These are phyloP conservation scores for Chaetoceros muelleri DNA, from an alignment of 108 stramenopile species.

Conservation along the genomic window DNA sequence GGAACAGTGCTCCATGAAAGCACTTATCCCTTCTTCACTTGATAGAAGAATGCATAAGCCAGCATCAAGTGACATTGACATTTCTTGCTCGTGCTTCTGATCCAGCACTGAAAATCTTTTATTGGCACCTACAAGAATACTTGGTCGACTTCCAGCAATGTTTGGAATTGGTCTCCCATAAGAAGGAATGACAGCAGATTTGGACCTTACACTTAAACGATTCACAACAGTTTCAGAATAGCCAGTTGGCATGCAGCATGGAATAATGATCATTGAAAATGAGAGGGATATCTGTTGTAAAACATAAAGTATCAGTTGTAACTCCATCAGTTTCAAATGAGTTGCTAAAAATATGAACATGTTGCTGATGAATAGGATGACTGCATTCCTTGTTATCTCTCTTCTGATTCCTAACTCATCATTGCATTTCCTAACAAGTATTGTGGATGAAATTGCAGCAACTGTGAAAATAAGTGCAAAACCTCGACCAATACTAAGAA, in stretches of 20 bases:
- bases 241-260: constrained; percentile 1
- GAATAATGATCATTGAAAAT: constrained; percentile 7
- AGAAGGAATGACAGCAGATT: not conserved
- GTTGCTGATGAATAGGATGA: constrained; percentile 5
- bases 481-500: not conserved
- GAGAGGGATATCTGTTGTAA: constrained; percentile 7
- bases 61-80: constrained; percentile 2
- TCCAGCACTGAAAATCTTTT: not conserved
- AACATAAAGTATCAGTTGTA: constrained; percentile 3
- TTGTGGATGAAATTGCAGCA: not conserved
- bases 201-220: not conserved
- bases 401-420: constrained; percentile 11
- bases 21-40: constrained; percentile 3
- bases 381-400: constrained; percentile 13
- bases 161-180: constrained; percentile 1
- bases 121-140: not conserved
- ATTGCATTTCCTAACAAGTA: not conserved
- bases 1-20: constrained; percentile 8
- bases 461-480: not conserved
- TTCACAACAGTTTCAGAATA: too few relatives aligned
- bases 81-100: not conserved
- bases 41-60: constrained; percentile 6
- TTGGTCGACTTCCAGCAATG: not conserved
- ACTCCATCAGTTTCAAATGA: not conserved
- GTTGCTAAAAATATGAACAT: constrained; percentile 1